Conservation (phyloP, 176 grass and related monocot species). For the Aegilops umbellulata region DNA sequence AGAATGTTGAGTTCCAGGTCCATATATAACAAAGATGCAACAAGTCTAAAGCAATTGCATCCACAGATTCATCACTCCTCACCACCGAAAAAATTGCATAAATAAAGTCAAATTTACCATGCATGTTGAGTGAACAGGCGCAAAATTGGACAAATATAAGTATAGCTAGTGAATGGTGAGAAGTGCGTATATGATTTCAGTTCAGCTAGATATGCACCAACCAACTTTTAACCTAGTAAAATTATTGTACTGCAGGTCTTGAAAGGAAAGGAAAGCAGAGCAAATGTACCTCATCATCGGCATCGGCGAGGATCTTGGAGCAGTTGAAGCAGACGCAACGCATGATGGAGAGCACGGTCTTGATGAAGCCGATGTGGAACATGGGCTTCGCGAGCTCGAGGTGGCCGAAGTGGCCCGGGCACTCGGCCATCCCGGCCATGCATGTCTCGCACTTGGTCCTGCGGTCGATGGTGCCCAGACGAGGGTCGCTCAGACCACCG, state of each 20-base stretch:
- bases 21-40: too few species aligned
- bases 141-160: background rate
- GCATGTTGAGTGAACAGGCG: background rate
- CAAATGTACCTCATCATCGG: conserved; percentile 46
- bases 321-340: conserved; percentile 99
- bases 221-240: background rate
- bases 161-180: background rate
- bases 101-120: too few species aligned
- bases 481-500: conserved; percentile 78
- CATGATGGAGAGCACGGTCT: conserved; percentile 94
- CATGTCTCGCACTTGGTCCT: conserved; percentile 97
- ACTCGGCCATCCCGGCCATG: conserved; percentile 96
- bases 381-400: conserved; percentile 98
- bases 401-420: conserved; percentile 96
- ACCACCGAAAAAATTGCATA: too few species aligned
- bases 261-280: background rate
- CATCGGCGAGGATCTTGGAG: conserved; percentile 94
- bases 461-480: conserved; percentile 84
- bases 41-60: too few species aligned
- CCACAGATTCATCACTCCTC: too few species aligned
- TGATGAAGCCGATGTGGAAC: conserved; percentile 95
- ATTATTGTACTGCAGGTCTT: background rate
- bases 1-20: too few species aligned
- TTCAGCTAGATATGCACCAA: background rate
- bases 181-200: background rate